phyloP scores from a whole-genome alignment of 768 basidiomycete species.

The Tylopilus plumbeoviolaceoides region DNA sequence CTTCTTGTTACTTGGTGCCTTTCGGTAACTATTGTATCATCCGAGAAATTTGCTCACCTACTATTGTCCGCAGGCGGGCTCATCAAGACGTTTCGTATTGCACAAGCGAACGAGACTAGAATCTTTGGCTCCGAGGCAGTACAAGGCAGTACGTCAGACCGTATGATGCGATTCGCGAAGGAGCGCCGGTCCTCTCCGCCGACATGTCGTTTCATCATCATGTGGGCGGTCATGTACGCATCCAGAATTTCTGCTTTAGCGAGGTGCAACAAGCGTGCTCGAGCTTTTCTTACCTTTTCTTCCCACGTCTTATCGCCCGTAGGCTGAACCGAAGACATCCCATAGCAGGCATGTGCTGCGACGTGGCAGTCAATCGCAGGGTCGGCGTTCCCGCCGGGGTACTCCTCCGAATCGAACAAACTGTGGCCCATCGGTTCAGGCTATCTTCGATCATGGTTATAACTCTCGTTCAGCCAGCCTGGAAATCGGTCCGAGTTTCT shows the following conservation, averaged over 20 bases:
- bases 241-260: no score
- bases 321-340: background rate
- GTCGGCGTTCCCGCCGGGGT: background rate
- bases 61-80: background rate
- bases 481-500: slow-evolving; percentile 1
- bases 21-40: background rate
- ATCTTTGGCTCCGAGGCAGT: background rate
- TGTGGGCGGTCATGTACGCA: background rate
- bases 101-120: background rate
- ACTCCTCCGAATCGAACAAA: background rate
- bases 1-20: background rate
- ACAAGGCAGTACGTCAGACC: background rate
- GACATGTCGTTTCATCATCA: background rate
- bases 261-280: background rate
- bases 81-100: background rate
- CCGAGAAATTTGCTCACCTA: background rate
- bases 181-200: background rate
- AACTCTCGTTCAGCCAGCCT: background rate
- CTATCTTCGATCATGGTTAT: background rate
- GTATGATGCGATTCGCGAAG: no score
- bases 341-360: background rate
- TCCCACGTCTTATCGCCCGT: background rate
- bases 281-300: background rate
- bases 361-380: slow-evolving; percentile 13
- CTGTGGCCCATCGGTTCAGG: background rate